A percentile compares a stretch with the other conserved stretches of the same genome.
Evolutionary conservation across 306 rosid species (phyloP).

Genomic region (Fragaria nilgerrensis): DNA sequence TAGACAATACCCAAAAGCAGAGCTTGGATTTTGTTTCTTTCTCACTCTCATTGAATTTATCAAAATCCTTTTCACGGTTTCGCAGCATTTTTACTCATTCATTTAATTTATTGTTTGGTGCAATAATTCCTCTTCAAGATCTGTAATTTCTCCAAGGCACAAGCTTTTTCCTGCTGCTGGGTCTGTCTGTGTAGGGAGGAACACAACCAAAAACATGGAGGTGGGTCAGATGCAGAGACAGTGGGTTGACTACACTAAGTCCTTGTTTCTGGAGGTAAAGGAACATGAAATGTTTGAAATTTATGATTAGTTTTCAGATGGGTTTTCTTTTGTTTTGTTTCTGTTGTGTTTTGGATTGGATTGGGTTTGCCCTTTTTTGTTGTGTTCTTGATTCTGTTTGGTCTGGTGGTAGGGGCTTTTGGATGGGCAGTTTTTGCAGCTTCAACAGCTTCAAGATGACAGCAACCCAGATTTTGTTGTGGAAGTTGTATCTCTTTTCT

Average conservation of each 20-base stretch:
- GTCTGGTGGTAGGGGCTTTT: constrained; percentile 45
- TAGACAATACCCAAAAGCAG: constrained; percentile 16
- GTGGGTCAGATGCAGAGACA: constrained; percentile 91
- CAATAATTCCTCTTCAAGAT: constrained; percentile 41
- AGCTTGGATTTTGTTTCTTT: constrained; percentile 27
- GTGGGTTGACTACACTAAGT: constrained; percentile 71
- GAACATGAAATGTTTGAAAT: neutral
- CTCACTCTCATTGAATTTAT: constrained; percentile 8
- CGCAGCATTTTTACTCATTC: constrained; percentile 15
- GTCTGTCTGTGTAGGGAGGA: constrained; percentile 36
- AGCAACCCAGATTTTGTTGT: constrained; percentile 91
- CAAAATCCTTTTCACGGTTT: constrained; percentile 25
- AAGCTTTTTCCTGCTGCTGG: constrained; percentile 27
- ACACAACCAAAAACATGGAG: constrained; percentile 51
- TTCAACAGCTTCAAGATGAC: constrained; percentile 95
- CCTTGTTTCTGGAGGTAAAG: constrained; percentile 75
- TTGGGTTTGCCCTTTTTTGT: constrained; percentile 13
- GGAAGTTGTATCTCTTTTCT: constrained; percentile 93
- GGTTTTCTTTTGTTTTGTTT: constrained; percentile 6
- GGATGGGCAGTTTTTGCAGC: constrained; percentile 91
- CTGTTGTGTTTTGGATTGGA: neutral
- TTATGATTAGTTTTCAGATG: constrained; percentile 12
- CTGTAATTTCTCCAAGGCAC: constrained; percentile 32
- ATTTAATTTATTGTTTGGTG: constrained; percentile 37
- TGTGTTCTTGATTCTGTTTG: constrained; percentile 24